Evolutionary conservation across 2,329 filamentous ascomycete genomes (phyloP).

Genomic region (Phialophora expanda): DNA sequence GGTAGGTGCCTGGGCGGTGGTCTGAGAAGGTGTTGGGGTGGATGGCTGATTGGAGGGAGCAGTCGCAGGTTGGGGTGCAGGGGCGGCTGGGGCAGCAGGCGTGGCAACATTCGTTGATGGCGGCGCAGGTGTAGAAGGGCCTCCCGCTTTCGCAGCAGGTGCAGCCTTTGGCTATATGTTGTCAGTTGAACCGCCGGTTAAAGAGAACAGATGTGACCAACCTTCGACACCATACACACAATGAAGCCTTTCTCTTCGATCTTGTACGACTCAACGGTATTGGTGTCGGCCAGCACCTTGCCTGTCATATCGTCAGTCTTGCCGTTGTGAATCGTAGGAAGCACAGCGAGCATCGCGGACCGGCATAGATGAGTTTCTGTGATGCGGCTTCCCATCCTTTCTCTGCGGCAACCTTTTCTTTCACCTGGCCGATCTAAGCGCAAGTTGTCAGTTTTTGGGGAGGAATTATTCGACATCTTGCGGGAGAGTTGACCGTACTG

Average conservation of each 20-base stretch:
- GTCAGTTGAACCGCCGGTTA: constrained; percentile 18
- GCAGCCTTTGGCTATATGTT: constrained; percentile 70
- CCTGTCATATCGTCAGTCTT: constrained; percentile 58
- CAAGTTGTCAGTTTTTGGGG: constrained; percentile 32
- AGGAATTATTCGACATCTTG: background rate
- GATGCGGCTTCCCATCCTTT: constrained; percentile 91
- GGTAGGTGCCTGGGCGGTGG: constrained; percentile 48
- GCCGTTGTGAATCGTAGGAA: background rate
- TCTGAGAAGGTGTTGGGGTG: constrained; percentile 50
- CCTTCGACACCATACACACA: constrained; percentile 98
- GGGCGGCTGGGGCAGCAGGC: constrained; percentile 47
- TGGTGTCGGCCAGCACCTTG: constrained; percentile 98
- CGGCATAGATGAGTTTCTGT: constrained; percentile 98
- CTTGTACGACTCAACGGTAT: constrained; percentile 94
- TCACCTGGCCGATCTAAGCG: constrained; percentile 80
- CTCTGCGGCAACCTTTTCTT: constrained; percentile 87
- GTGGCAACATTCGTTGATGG: constrained; percentile 59
- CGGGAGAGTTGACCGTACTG: constrained; percentile 58
- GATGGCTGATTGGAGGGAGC: constrained; percentile 62
- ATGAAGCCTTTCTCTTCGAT: constrained; percentile 99
- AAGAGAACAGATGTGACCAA: constrained; percentile 49
- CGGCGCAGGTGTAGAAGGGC: constrained; percentile 59
- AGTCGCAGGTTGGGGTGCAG: constrained; percentile 60
- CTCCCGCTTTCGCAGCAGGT: constrained; percentile 53
- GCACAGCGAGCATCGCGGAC: constrained; percentile 57